Evolutionary conservation across 805 yeast species (phyloP).

Genomic region (Candida xyloterini): DNA sequence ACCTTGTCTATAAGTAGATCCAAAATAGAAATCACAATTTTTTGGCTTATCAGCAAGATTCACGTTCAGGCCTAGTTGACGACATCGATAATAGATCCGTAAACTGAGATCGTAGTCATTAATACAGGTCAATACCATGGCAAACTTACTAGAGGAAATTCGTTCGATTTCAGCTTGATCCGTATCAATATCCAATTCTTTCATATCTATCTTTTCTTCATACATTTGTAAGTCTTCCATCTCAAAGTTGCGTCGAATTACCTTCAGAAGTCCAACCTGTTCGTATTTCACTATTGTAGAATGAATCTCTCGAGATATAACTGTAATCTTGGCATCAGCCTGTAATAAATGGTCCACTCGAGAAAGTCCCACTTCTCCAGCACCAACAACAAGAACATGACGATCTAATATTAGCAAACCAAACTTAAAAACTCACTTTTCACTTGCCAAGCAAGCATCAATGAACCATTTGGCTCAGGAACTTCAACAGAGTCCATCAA

Average conservation of each 20-base stretch:
- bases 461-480: conserved; percentile 47
- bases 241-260: conserved; percentile 44
- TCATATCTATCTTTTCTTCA: conserved; percentile 26
- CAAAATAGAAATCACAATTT: conserved; percentile 84
- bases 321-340: conserved; percentile 70
- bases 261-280: conserved; percentile 40
- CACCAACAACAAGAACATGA: conserved; percentile 73
- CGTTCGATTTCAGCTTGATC: conserved; percentile 34
- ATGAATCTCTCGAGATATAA: conserved; percentile 47
- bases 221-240: conserved; percentile 50
- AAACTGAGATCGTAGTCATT: conserved; percentile 64
- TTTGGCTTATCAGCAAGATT: conserved; percentile 84
- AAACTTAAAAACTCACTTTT: conserved; percentile 36
- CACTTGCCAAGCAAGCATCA: conserved; percentile 74
- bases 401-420: conserved; percentile 31
- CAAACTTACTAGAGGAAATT: conserved; percentile 44
- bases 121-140: conserved; percentile 69
- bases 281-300: conserved; percentile 34
- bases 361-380: conserved; percentile 73
- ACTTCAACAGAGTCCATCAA: conserved; percentile 10
- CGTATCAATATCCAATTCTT: conserved; percentile 26
- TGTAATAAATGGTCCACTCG: conserved; percentile 63
- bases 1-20: conserved; percentile 71
- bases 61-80: conserved; percentile 50
- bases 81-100: conserved; percentile 51